Base-by-base conservation (phyloP, 495 filamentous ascomycete genomes). In the Penicillium samsonianum region DNA sequence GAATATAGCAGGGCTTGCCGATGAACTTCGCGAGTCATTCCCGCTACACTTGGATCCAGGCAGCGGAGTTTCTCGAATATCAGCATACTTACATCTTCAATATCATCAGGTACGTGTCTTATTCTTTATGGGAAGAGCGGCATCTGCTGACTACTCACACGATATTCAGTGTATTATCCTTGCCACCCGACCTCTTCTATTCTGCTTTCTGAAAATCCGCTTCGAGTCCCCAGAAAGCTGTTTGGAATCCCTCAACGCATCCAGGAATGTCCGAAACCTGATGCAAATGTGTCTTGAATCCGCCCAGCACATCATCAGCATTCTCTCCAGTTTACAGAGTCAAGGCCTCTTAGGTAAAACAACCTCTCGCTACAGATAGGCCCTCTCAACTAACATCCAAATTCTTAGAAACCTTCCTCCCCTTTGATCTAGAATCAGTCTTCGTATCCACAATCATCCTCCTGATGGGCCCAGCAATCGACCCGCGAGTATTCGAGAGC, bases 221-320 rank as follows among this genome's bases (percentile, higher is more conserved):
- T 62, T 76, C 5, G 70, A 76, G 46, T 64, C 64, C 4, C 51
- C 71, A 10, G 62, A 66, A 42, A 41, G 52, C 25, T 64, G 57
- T 31, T 22, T 65, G 7, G 62, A 67, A 19, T 61, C 66, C 1
- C 50, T 75, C 12, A 68, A 68, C 6, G 68, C 68, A 12, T 72
- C 71, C 0, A 59, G 60, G 1, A 72, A 59, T 16, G 69, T 74
- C 14, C 66, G 67, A 43, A 67, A 63, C 38, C 54, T 78, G 49
- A 66, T 78, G 25, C 73, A 74, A 53, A 65, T 77, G 52, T 77
- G 74, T 50, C 63, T 78, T 22, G 72, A 75, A 23, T 79, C 76
- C 7, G 65, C 76, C 6, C 69, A 74, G 12, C 69, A 79, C 33
- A 73, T 70, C 19, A 63, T 79, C 43, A 72, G 62, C 38, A 76